Evolutionary conservation across 106 monocot species (phyloP).

Genomic region (Vanilla planifolia): DNA sequence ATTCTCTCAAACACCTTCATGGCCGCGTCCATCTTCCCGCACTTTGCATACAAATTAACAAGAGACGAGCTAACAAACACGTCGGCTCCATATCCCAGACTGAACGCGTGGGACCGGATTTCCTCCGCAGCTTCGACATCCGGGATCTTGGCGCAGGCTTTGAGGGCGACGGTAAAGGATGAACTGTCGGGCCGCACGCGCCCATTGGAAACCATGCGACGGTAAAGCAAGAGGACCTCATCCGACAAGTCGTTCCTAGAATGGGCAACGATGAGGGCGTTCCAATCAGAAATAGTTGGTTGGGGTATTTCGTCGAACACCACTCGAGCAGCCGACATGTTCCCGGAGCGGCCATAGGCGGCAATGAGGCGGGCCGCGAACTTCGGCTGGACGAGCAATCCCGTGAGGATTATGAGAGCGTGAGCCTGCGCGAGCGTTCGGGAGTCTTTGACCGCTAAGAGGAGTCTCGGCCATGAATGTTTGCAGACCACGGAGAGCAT

Average conservation of each 20-base stretch:
- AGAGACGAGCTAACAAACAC: slow-evolving; percentile 69
- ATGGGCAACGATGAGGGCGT: slow-evolving; percentile 41
- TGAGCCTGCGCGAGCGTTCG: slow-evolving; percentile 30
- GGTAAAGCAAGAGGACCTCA: slow-evolving; percentile 34
- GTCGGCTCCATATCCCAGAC: slow-evolving; percentile 31
- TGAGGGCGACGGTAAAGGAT: slow-evolving; percentile 52
- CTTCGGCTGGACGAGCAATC: slow-evolving; percentile 13
- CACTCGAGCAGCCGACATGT: slow-evolving; percentile 22
- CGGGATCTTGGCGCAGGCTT: slow-evolving; percentile 35
- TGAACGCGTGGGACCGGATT: slow-evolving; percentile 15
- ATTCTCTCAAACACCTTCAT: slow-evolving; percentile 52
- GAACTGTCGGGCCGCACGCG: slow-evolving; percentile 41
- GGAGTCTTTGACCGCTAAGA: slow-evolving; percentile 33
- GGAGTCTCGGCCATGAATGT: slow-evolving; percentile 3
- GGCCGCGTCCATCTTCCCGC: slow-evolving; percentile 44
- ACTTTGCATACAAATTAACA: slow-evolving; percentile 67
- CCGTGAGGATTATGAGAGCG: slow-evolving; percentile 40
- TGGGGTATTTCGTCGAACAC: slow-evolving; percentile 23
- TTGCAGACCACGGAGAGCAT: background rate
- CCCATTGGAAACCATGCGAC: slow-evolving; percentile 7
- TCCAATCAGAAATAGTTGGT: slow-evolving; percentile 30
- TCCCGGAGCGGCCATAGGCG: slow-evolving; percentile 43
- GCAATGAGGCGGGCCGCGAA: slow-evolving; percentile 37
- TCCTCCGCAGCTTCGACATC: slow-evolving; percentile 37
- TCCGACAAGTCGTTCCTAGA: slow-evolving; percentile 20